These are phyloP conservation scores for Kingdonia uniflora DNA, from an alignment of 164 flowering plant genomes.

Conservation along the genomic window DNA sequence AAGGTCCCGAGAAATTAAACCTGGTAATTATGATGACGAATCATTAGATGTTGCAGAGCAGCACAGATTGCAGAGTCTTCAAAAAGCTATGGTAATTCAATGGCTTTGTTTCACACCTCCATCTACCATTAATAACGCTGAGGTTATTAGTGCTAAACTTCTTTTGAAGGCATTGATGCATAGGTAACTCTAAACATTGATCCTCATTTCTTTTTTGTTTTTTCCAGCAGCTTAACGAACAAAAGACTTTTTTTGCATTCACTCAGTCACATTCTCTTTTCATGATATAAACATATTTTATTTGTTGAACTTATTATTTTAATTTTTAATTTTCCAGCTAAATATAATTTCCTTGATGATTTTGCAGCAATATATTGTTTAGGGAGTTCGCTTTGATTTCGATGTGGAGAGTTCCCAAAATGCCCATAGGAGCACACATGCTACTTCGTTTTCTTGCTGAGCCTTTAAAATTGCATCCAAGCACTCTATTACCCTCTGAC, in stretches of 20 bases:
- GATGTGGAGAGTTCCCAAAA: constrained; percentile 95
- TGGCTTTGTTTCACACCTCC: constrained; percentile 99
- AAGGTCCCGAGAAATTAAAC: constrained; percentile 73
- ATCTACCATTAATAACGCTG: constrained; percentile 55
- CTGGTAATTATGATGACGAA: constrained; percentile 39
- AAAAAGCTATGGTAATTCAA: constrained; percentile 84
- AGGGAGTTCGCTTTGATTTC: constrained; percentile 93
- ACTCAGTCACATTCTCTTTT: no score
- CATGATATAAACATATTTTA: no score
- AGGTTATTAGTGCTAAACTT: constrained; percentile 52
- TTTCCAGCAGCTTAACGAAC: not conserved
- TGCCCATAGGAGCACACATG: constrained; percentile 87
- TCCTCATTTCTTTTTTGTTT: not conserved
- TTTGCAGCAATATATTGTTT: constrained; percentile 65
- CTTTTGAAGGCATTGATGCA: constrained; percentile 70
- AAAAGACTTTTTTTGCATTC: not conserved
- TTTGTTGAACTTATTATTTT: not conserved
- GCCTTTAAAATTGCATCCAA: constrained; percentile 73
- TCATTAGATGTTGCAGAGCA: constrained; percentile 74
- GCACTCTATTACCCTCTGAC: constrained; percentile 32
- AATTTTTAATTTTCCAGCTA: constrained; percentile 5
- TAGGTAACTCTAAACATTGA: constrained; percentile 35
- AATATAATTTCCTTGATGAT: constrained; percentile 6
- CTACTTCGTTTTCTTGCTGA: constrained; percentile 88
- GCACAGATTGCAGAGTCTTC: constrained; percentile 71